Conservation (phyloP, 495 filamentous ascomycete species). For the Penicillium parvum region DNA sequence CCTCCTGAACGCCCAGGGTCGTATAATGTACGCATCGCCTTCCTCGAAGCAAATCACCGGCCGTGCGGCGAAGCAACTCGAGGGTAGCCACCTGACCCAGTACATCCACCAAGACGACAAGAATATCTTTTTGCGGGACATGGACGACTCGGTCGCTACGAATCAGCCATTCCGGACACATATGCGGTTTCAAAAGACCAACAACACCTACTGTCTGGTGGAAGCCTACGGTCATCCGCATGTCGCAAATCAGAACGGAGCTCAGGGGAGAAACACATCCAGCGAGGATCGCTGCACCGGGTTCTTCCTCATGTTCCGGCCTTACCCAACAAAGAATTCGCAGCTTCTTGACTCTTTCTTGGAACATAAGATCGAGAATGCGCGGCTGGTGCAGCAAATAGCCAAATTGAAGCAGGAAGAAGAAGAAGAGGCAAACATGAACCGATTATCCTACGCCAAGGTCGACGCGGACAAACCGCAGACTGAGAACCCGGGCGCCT, state of each 20-base stretch:
- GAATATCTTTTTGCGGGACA: conserved; percentile 76
- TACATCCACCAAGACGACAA: conserved; percentile 88
- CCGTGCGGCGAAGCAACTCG: conserved; percentile 62
- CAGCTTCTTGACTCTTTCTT: conserved; percentile 86
- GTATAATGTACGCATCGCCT: conserved; percentile 79
- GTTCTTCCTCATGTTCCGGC: conserved; percentile 90
- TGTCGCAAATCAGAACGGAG: conserved; percentile 59
- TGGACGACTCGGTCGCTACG: conserved; percentile 86
- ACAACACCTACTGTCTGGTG: conserved; percentile 72
- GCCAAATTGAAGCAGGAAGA: conserved; percentile 82
- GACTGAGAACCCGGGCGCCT: conserved; percentile 1
- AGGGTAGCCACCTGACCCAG: conserved; percentile 69
- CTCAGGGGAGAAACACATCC: conserved; percentile 46
- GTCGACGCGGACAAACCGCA: conserved; percentile 4
- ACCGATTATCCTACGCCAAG: conserved; percentile 8
- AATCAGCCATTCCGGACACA: conserved; percentile 79
- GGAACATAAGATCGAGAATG: conserved; percentile 97
- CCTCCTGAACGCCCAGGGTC: conserved; percentile 78
- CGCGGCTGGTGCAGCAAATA: conserved; percentile 77
- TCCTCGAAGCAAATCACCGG: conserved; percentile 76
- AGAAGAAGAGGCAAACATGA: conserved; percentile 62
- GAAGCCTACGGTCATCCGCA: conserved; percentile 92
- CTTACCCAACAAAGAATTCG: conserved; percentile 84
- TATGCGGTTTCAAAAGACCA: conserved; percentile 77
- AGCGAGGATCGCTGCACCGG: conserved; percentile 71